phyloP scores from a whole-genome alignment of 1,284 basidiomycete species.

The Microbotryomycetes sp. region DNA sequence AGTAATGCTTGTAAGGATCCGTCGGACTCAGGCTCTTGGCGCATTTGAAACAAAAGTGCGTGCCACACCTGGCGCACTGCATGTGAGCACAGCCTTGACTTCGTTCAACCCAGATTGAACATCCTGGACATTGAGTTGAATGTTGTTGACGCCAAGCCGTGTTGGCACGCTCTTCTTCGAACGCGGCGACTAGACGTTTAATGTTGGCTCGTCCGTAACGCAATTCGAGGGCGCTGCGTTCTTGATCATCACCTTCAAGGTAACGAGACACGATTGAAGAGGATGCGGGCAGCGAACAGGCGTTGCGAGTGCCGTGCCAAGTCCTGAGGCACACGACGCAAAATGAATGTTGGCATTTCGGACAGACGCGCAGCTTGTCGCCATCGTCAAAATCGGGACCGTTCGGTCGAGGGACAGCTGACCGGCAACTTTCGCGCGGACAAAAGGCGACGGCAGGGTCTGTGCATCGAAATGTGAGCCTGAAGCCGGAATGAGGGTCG shows the following conservation, averaged over 20 bases:
- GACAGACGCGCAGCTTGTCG: conserved; percentile 60
- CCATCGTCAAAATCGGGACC: conserved; percentile 45
- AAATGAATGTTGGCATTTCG: conserved; percentile 53
- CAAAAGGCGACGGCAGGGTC: conserved; percentile 69
- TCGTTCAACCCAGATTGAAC: conserved; percentile 63
- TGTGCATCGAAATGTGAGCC: conserved; percentile 32
- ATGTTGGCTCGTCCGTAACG: conserved; percentile 57
- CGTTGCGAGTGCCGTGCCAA: conserved; percentile 66
- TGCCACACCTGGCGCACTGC: conserved; percentile 48
- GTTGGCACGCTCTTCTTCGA: conserved; percentile 60
- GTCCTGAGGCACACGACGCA: conserved; percentile 65
- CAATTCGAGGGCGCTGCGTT: conserved; percentile 50
- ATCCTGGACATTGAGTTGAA: conserved; percentile 61
- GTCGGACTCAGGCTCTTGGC: conserved; percentile 27
- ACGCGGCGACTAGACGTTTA: conserved; percentile 51
- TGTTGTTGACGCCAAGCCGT: conserved; percentile 55
- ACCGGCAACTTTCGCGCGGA: conserved; percentile 63
- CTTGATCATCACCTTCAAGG: conserved; percentile 48
- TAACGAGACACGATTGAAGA: conserved; percentile 58
- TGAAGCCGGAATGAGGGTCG: neutral
- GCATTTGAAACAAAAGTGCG: conserved; percentile 69
- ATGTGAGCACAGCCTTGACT: conserved; percentile 61
- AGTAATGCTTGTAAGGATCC: conserved; percentile 63
- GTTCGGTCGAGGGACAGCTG: conserved; percentile 52
- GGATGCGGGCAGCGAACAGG: conserved; percentile 57